Evolutionary conservation across 2,329 filamentous ascomycete species (phyloP), one percentile per base, ranked within the genome.

Genomic region (Diaporthe ilicicola): DNA sequence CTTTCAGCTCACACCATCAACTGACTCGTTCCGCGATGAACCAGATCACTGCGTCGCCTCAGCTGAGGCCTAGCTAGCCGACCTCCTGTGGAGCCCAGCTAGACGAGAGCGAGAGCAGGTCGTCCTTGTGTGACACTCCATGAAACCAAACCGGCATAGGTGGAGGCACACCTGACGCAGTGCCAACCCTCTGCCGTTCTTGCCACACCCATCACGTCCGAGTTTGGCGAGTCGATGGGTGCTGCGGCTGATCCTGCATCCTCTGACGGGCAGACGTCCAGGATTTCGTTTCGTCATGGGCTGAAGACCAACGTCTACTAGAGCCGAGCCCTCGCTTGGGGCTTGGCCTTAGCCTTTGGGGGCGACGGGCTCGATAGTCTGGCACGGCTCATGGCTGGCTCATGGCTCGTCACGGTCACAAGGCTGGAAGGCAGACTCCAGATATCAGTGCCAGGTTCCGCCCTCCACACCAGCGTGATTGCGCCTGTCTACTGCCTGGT

Each of bases 111-210:
- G 42, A 64, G 24, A 29, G 12, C 17, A 4, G 59, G 27, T 32
- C 2, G 19, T 22, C 42, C n/a, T 64, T 34, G 59, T 64, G 59
- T 64, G 44, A 64, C 59, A 64, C 59, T 50, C 59, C 59, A 37
- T 64, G 59, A 64, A 64, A 64, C 59, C 59, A 64, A 64, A 50
- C 37, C 59, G 59, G 59, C 59, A 17, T 64, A 64, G 59, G 59
- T 37, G 44, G 59, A 50, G 59, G 59, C 59, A 50, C 59, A 64
- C 44, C 59, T 64, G 59, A 64, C 59, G 59, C 59, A 64, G 59
- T 64, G 59, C 59, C 59, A 64, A 64, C 29, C 59, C 59, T 64
- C 59, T 48, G n/a, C 59, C 59, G 4, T 9, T 34, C 48, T n/a
- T n/a, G n/a, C n/a, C n/a, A n/a, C 27, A 27, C 19, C 15, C n/a